Evolutionary conservation across 2,329 filamentous ascomycete species (phyloP).

Genomic region (Pleoardoris graminearum): DNA sequence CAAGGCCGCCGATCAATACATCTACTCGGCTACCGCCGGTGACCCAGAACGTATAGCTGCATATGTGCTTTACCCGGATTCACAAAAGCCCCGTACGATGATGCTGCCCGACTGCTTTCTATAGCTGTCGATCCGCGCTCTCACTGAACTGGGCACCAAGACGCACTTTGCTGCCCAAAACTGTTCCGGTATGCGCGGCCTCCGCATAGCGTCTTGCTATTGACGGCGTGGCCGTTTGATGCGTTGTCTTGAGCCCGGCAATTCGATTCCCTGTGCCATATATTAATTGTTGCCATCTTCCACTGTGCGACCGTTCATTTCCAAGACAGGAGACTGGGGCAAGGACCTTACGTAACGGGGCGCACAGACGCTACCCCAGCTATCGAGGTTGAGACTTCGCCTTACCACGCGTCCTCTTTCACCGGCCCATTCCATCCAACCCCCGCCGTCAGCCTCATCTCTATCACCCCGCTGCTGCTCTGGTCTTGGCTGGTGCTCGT

Average conservation of each 20-base stretch:
- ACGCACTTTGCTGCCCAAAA: constrained; percentile 1
- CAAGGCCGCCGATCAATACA: constrained; percentile 1
- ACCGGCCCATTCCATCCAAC: constrained; percentile 8
- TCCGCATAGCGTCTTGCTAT: not conserved
- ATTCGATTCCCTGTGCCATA: constrained; percentile 5
- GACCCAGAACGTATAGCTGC: not conserved
- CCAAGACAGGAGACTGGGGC: too few relatives aligned
- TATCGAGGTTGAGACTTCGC: not conserved
- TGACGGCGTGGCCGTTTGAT: not conserved
- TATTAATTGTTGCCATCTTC: not conserved
- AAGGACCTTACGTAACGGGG: too few relatives aligned
- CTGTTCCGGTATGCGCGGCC: constrained; percentile 1
- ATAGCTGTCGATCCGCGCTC: not conserved
- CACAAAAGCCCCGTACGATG: not conserved
- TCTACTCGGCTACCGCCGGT: not conserved
- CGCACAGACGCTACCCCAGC: too few relatives aligned
- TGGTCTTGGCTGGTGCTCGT: not conserved
- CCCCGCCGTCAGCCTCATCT: constrained; percentile 6
- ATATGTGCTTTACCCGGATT: not conserved
- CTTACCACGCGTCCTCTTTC: constrained; percentile 4
- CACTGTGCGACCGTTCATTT: too few relatives aligned
- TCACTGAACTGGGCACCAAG: not conserved
- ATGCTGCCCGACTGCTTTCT: not conserved
- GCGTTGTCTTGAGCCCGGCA: not conserved
- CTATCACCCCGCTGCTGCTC: constrained; percentile 2